Base-by-base conservation (phyloP, 768 basidiomycete species). In the Mrakia frigida region DNA sequence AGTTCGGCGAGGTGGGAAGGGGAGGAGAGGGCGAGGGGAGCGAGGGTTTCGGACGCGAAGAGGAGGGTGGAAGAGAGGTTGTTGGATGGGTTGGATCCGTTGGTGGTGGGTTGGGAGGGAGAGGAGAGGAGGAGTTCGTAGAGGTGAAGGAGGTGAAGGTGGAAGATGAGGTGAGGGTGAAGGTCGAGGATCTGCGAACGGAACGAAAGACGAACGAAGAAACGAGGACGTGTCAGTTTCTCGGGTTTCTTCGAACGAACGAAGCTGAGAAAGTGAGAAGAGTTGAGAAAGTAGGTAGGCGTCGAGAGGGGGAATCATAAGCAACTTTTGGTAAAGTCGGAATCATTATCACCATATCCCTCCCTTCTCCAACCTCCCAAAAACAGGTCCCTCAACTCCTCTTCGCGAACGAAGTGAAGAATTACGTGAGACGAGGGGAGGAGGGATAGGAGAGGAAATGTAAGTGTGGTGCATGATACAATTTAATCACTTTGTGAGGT, bases 401-500 rank as follows among this genome's bases (percentile, higher is more conserved):
- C 65, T 41, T 23, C 33, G 46, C 46, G 18, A 50, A 21, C 46
- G 65, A n/a, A n/a, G 35, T 10, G 65, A 68, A 41, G 37, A 68
- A 39, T 68, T 39, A 37, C 37, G 56, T 0, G 35, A 23, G 65
- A 41, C 37, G 65, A 41, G 37, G 21, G 25, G n/a, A 39, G 65
- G 21, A 41, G 25, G 70, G 70, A 50, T 37, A 28, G n/a, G 70
- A 37, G 70, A 52, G 70, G 28, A 31, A 25, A 9, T n/a, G 70
- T 97, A 87, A 88, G 94, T 90, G 93, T 96, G 94, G 95, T 97
- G 94, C 95, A 97, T 97, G 93, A 91, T 90, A 88, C 83, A 81
- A 80, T 93, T 86, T 90, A 94, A 96, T 96, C 94, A 86, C 83
- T 82, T 74, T 59, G 31, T 33, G 68, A 59, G 56, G 68, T n/a